A percentile compares a stretch with the other conserved stretches of the same genome.
Evolutionary conservation across 2,329 filamentous ascomycete genomes (phyloP).

Genomic region (Remersonia thermophila): DNA sequence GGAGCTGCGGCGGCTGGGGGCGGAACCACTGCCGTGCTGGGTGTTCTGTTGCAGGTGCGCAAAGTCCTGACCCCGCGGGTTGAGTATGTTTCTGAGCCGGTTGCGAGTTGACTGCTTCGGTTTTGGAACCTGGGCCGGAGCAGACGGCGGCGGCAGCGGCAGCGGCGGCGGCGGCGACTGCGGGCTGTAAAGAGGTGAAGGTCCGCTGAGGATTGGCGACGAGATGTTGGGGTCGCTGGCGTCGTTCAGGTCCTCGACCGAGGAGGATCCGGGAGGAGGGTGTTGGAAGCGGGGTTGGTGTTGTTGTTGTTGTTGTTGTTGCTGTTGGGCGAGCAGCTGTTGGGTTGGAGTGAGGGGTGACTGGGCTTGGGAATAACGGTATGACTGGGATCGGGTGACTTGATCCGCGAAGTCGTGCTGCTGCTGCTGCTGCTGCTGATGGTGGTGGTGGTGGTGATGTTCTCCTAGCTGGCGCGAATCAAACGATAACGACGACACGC

Average conservation of each 20-base stretch:
- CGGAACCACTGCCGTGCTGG: conserved; percentile 37
- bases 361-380: conserved; percentile 28
- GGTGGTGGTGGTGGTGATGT: too few species aligned
- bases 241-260: conserved; percentile 14
- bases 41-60: conserved; percentile 20
- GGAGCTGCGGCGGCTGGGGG: conserved; percentile 42
- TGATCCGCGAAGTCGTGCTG: conserved; percentile 35
- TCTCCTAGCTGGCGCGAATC: conserved; percentile 15
- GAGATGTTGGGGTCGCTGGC: conserved; percentile 8
- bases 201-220: conserved; percentile 15
- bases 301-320: conserved; percentile 10
- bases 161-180: conserved; percentile 16
- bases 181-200: conserved; percentile 9
- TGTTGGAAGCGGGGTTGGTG: conserved; percentile 4
- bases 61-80: conserved; percentile 15
- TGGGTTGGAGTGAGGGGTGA: conserved; percentile 18
- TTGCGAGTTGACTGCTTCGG: conserved; percentile 39
- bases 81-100: conserved; percentile 42
- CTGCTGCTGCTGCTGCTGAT: too few species aligned
- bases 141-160: too few species aligned
- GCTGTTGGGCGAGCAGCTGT: conserved; percentile 18
- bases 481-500: conserved; percentile 18
- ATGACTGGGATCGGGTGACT: conserved; percentile 40
- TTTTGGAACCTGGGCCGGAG: conserved; percentile 18
- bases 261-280: conserved; percentile 10